Conservation (phyloP, 108 stramenopile species). For the Nitzschia putrida region DNA sequence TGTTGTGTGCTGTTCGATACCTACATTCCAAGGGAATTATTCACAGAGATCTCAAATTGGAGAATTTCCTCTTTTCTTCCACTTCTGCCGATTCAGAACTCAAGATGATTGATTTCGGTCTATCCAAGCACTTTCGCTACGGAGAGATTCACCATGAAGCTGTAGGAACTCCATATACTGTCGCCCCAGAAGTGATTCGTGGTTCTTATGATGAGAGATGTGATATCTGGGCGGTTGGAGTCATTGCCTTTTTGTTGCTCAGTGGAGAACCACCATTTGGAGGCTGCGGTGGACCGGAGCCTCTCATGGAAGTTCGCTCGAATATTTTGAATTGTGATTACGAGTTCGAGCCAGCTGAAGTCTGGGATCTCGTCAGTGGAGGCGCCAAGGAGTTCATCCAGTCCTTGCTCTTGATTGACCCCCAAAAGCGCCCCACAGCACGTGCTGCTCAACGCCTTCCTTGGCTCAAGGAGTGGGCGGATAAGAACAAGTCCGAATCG, state of each 20-base stretch:
- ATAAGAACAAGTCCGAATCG: constrained; percentile 42
- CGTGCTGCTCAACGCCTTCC: constrained; percentile 76
- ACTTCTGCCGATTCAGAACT: constrained; percentile 66
- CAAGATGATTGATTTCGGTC: constrained; percentile 98
- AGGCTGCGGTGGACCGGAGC: constrained; percentile 82
- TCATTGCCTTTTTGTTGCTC: constrained; percentile 80
- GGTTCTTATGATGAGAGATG: constrained; percentile 86
- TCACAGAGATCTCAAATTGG: constrained; percentile 86
- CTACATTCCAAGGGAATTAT: constrained; percentile 91
- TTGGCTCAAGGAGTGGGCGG: constrained; percentile 85
- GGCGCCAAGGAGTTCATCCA: constrained; percentile 87
- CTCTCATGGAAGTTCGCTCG: constrained; percentile 74
- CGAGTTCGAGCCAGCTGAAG: constrained; percentile 74
- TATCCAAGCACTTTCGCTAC: constrained; percentile 88
- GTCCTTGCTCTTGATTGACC: constrained; percentile 82
- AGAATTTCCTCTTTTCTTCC: constrained; percentile 86
- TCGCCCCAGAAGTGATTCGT: constrained; percentile 86
- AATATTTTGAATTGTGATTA: constrained; percentile 71
- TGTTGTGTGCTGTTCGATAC: constrained; percentile 90
- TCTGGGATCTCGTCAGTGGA: constrained; percentile 69
- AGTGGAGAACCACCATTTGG: constrained; percentile 87
- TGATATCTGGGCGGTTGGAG: constrained; percentile 88
- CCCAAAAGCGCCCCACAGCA: constrained; percentile 83
- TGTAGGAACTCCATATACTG: constrained; percentile 88
- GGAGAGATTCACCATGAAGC: constrained; percentile 85